Percentiles rank a stretch among this genome's conserved stretches.
phyloP scores from a whole-genome alignment of 257 asterid genomes.

The Solanum pimpinellifolium region DNA sequence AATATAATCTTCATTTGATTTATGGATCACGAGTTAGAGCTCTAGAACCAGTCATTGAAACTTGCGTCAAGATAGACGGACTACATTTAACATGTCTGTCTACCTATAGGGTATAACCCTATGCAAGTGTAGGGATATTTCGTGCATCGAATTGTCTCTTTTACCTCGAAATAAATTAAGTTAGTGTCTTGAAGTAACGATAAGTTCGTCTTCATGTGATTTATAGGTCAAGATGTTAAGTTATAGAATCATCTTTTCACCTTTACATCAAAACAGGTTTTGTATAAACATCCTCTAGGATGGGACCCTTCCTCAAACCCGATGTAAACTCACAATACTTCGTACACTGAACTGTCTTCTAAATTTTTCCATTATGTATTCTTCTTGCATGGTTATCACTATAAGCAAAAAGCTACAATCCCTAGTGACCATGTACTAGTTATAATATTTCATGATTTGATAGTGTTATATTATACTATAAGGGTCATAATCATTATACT shows the following conservation, averaged over 20 bases:
- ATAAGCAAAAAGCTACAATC: not conserved
- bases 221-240: not conserved
- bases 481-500: not conserved
- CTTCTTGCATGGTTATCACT: not conserved
- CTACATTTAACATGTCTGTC: not conserved
- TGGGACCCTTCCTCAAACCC: not conserved
- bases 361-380: not conserved
- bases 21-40: not conserved
- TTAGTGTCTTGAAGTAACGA: not conserved
- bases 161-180: not conserved
- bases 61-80: not conserved
- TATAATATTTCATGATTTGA: too few species aligned
- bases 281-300: not conserved
- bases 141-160: not conserved
- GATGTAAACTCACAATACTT: not conserved
- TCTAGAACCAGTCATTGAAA: not conserved
- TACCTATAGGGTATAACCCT: not conserved
- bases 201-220: not conserved
- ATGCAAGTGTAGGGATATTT: not conserved
- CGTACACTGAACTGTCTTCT: fast-evolving
- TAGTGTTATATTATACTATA: not conserved
- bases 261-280: not conserved
- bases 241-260: not conserved
- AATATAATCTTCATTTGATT: not conserved
- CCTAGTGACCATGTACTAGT: not conserved